These are phyloP conservation scores for Cichorium intybus DNA, from an alignment of 140 eudicot genomes.

Conservation along the genomic window DNA sequence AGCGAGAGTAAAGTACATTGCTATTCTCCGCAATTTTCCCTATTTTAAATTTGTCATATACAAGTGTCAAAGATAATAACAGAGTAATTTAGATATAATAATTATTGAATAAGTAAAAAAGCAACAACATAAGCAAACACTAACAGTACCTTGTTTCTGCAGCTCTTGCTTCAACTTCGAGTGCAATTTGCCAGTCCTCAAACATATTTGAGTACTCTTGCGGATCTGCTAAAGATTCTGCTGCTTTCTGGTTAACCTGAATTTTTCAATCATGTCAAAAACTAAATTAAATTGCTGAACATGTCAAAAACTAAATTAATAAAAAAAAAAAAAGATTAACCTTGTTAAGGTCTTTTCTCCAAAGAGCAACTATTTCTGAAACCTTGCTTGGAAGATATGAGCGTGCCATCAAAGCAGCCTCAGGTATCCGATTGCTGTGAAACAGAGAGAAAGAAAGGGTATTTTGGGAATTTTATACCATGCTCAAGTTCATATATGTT, in stretches of 20 bases:
- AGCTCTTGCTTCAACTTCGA: constrained; percentile 82
- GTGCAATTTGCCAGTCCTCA: constrained; percentile 97
- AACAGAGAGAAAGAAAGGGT: not conserved
- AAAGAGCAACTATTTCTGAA: constrained; percentile 79
- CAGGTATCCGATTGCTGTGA: constrained; percentile 90
- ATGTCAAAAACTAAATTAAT: not conserved
- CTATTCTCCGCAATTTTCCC: no score
- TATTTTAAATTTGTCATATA: no score
- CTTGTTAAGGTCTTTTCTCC: constrained; percentile 93
- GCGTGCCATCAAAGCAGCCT: constrained; percentile 97
- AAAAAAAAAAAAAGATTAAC: constrained; percentile 21
- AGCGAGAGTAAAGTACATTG: no score
- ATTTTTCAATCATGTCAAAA: constrained; percentile 16
- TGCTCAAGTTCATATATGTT: not conserved
- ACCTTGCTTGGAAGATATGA: constrained; percentile 97
- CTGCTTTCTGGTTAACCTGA: constrained; percentile 95
- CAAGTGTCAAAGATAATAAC: not conserved
- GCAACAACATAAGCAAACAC: not conserved
- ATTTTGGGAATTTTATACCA: constrained; percentile 8
- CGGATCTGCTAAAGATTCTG: constrained; percentile 97
- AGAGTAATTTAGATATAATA: not conserved
- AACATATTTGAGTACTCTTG: constrained; percentile 91
- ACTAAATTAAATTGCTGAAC: not conserved
- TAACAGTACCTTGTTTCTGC: constrained; percentile 65
- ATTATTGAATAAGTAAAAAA: not conserved